Evolutionary conservation across 2,329 filamentous ascomycete genomes (phyloP), one percentile per base, ranked within the genome.

Genomic region (Diaporthe nobilis): DNA sequence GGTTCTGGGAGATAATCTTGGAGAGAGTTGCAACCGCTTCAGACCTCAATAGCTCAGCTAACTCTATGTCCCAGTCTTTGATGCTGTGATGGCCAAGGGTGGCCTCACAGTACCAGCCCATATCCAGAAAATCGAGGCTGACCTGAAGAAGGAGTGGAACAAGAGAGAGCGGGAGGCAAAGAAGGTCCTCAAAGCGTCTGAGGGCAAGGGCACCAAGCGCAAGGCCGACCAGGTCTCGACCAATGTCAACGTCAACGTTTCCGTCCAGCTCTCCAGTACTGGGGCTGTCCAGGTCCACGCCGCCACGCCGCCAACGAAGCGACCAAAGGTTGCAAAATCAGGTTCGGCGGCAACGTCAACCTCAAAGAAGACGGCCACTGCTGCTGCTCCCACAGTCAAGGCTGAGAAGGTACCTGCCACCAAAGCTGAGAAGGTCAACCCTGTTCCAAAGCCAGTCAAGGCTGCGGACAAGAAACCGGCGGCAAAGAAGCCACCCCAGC

Each of bases 91-190:
- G 49, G 71, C 22, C 22, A 82, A 81, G 2, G 86, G 85, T 1
- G 83, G 82, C 3, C 80, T 93, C 7, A 81, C 82, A 0, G 86
- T 92, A 4, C 91, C 91, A 0, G 63, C 81, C 0, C 81, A 86
- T 63, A 84, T 93, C 22, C 76, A 80, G 67, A 86, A 85, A 72
- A 75, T 92, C 37, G 90, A 93, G 82, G 78, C 80, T 2, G 86
- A 88, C 67, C 80, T 92, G 81, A 92, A 89, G 84, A 91, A 88
- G 77, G 87, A 92, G 76, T 92, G 89, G 86, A 84, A 84, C 2
- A 87, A 86, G 77, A 86, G 85, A 34, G 86, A 90, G 44, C 83
- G 86, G 22, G 89, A 88, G 77, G 84, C 86, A 0, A 90, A 87
- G 81, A 86, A 85, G 68, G 80, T 79, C 28, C 25, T 78, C n/a